These are phyloP conservation scores for Trametes meyenii DNA, from an alignment of 768 basidiomycete species.

Conservation along the genomic window DNA sequence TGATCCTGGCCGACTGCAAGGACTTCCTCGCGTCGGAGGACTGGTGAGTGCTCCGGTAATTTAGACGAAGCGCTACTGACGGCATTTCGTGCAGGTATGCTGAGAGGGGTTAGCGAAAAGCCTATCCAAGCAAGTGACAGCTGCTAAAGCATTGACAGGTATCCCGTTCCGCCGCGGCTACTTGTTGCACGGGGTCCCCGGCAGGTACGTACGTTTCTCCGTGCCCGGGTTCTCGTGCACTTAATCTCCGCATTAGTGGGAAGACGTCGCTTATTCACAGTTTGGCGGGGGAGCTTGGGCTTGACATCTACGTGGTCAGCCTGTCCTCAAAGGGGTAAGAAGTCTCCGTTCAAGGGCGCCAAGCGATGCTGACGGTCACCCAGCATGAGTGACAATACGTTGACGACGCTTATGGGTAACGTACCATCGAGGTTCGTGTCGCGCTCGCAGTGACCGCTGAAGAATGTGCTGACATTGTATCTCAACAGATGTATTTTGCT, in stretches of 20 bases:
- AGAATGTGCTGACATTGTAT: slow-evolving; percentile 22
- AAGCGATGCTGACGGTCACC: slow-evolving; percentile 22
- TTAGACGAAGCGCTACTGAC: slow-evolving; percentile 24
- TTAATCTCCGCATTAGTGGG: slow-evolving; percentile 50
- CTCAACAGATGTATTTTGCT: slow-evolving; percentile 79
- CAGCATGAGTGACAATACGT: slow-evolving; percentile 89
- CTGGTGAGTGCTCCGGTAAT: slow-evolving; percentile 55
- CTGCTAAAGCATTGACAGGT: slow-evolving; percentile 44
- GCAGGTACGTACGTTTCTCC: slow-evolving; percentile 53
- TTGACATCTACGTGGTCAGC: slow-evolving; percentile 92
- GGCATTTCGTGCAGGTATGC: slow-evolving; percentile 67
- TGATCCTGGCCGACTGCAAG: slow-evolving; percentile 85
- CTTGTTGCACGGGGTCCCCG: slow-evolving; percentile 82
- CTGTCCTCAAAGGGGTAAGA: slow-evolving; percentile 83
- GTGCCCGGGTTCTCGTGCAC: slow-evolving; percentile 4
- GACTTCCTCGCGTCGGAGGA: slow-evolving; percentile 85
- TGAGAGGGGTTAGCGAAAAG: slow-evolving; percentile 66
- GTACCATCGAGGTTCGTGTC: slow-evolving; percentile 73
- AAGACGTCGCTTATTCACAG: slow-evolving; percentile 89
- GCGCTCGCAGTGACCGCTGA: slow-evolving; percentile 10
- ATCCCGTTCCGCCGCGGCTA: slow-evolving; percentile 90
- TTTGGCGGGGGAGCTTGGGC: slow-evolving; percentile 78
- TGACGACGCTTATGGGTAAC: slow-evolving; percentile 85
- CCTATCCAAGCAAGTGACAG: not conserved
- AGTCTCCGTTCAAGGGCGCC: slow-evolving; percentile 7